Evolutionary conservation across 345 rosid species (phyloP), one percentile per base, ranked within the genome.

Genomic region (Linum trigynum): DNA sequence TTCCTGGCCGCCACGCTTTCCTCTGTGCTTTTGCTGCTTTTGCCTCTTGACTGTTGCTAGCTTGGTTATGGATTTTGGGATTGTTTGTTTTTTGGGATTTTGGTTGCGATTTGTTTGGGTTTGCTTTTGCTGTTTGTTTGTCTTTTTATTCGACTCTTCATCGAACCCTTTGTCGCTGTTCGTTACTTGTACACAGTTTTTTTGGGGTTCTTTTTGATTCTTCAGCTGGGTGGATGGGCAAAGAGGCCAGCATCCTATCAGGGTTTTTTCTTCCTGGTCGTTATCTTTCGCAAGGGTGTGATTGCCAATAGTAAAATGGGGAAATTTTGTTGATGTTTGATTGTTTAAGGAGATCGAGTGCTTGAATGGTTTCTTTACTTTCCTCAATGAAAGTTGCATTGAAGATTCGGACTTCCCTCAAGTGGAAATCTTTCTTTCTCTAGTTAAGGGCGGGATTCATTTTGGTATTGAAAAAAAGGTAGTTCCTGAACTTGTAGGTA

Each of bases 41-140:
- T 58, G 1, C 36, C 51, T 32, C 8, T 40, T 39, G 1, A n/a
- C 6, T 38, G 5, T 17, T 55, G 10, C n/a, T 62, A 23, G 32
- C 32, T 23, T 48, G 9, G 53, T 48, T 48, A 15, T 48, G 53
- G 14, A 23, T 23, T 23, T 23, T 48, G 32, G 32, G 32, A 9
- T 37, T 40, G 41, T 40, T 8, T 35, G 41, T 43, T 41, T 51
- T 63, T 40, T 14, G 7, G 57, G 38, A 51, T 63, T 32, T 66
- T 62, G 51, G 40, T 43, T 16, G 38, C 61, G 41, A 62, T 62
- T 61, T 72, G 62, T n/a, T 38, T 63, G 7, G 32, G 32, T 23
- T 0, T 6, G 2, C 11, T 71, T 48, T 9, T 41, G 45, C 14
- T 45, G 65, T 48, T 48, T 48, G 53, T 48, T 12, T 6, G 11